phyloP scores from a whole-genome alignment of 768 basidiomycete species.

The Krasilnikovozyma curviuscula region DNA sequence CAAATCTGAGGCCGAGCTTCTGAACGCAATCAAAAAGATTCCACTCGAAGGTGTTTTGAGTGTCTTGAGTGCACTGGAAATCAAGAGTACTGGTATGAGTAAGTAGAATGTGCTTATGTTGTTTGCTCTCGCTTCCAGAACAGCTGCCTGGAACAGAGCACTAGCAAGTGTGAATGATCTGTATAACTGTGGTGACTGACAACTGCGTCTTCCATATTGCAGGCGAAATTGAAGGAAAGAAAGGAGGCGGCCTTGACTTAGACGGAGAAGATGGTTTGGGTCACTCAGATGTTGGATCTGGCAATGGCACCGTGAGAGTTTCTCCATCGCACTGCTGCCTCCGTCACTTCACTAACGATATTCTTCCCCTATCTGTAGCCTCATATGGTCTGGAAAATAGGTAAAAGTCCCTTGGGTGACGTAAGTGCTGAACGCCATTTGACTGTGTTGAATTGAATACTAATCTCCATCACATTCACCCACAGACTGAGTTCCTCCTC shows the following conservation, averaged over 20 bases:
- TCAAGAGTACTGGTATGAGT: not conserved
- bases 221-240: not conserved
- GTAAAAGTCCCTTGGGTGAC: conserved; percentile 1
- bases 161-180: not conserved
- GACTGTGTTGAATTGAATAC: not conserved
- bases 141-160: not conserved
- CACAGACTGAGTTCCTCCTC: conserved; percentile 5
- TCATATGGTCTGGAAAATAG: conserved; percentile 4
- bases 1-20: not conserved
- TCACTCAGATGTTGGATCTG: no score
- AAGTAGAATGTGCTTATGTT: not conserved
- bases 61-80: conserved; percentile 14
- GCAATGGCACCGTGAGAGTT: no score
- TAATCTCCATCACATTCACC: not conserved
- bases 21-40: conserved; percentile 12
- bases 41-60: conserved; percentile 19
- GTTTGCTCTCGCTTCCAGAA: not conserved
- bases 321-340: no score
- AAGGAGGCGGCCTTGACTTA: not conserved
- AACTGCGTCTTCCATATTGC: not conserved
- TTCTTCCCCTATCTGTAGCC: not conserved
- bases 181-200: not conserved
- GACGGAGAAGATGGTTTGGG: no score
- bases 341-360: no score
- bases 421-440: not conserved